A percentile compares a stretch with the other conserved stretches of the same genome.
phyloP scores from a whole-genome alignment of 2,329 filamentous ascomycete species.

The Exophiala sideris region DNA sequence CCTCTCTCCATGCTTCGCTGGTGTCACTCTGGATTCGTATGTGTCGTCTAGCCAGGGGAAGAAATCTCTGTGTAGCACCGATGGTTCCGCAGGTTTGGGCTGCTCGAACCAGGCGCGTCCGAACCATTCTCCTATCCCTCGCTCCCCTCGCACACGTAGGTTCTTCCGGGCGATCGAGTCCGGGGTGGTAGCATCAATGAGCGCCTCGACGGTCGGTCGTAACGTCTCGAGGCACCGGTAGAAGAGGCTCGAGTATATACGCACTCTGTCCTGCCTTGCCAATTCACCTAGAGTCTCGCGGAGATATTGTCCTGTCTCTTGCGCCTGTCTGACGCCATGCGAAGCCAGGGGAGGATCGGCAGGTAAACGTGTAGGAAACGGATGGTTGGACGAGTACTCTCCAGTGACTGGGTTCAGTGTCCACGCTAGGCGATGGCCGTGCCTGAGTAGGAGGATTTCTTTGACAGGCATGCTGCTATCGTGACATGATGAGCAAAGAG shows the following conservation, averaged over 20 bases:
- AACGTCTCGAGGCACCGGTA: slow-evolving; percentile 87
- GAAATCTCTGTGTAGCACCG: slow-evolving; percentile 65
- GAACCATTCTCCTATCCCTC: slow-evolving; percentile 74
- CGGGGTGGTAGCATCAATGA: slow-evolving; percentile 28
- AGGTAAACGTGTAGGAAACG: slow-evolving; percentile 80
- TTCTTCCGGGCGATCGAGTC: slow-evolving; percentile 17
- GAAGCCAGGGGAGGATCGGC: slow-evolving; percentile 84
- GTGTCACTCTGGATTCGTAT: slow-evolving; percentile 62
- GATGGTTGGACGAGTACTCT: slow-evolving; percentile 68
- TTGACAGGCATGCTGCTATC: slow-evolving; percentile 27
- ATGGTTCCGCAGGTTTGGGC: slow-evolving; percentile 67
- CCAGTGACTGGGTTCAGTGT: slow-evolving; percentile 77
- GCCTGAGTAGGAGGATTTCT: slow-evolving; percentile 28
- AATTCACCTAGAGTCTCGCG: slow-evolving; percentile 57
- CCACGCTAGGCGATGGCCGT: slow-evolving; percentile 78
- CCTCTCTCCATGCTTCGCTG: slow-evolving; percentile 72
- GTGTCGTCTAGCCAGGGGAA: slow-evolving; percentile 49
- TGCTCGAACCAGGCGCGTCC: slow-evolving; percentile 82
- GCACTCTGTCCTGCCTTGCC: slow-evolving; percentile 54
- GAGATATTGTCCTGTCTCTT: slow-evolving; percentile 68
- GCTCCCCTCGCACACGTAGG: slow-evolving; percentile 35
- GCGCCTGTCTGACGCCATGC: slow-evolving; percentile 79
- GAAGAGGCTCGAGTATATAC: slow-evolving; percentile 77
- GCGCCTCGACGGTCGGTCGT: slow-evolving; percentile 55
- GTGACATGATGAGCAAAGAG: not conserved